Evolutionary conservation across 1,284 basidiomycete species (phyloP).

Genomic region (Gymnopus androsaceus): DNA sequence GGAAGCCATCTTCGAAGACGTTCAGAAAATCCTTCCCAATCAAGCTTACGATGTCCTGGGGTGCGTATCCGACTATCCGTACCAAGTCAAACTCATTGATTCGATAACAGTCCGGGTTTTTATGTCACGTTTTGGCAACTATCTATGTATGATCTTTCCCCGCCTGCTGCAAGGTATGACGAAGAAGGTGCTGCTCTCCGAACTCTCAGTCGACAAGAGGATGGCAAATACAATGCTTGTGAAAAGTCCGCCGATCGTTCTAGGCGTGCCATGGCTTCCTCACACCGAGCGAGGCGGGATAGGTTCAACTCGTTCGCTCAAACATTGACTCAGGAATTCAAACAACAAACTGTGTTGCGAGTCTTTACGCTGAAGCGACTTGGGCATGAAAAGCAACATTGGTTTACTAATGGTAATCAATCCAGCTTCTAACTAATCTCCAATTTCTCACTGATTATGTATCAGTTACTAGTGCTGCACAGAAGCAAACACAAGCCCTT

Average conservation of each 20-base stretch:
- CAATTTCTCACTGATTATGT: constrained; percentile 19
- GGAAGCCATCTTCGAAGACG: constrained; percentile 65
- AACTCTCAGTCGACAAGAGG: constrained; percentile 62
- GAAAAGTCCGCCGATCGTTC: constrained; percentile 66
- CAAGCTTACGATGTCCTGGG: constrained; percentile 69
- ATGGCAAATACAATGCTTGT: constrained; percentile 54
- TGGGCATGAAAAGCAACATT: constrained; percentile 79
- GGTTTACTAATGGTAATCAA: constrained; percentile 80
- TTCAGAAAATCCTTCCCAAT: constrained; percentile 67
- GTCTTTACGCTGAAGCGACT: constrained; percentile 78
- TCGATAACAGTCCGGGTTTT: constrained; percentile 71
- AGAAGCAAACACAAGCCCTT: constrained; percentile 41
- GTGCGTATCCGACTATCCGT: constrained; percentile 41
- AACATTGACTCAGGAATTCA: constrained; percentile 66
- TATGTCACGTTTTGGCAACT: constrained; percentile 96
- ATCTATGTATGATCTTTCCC: constrained; percentile 82
- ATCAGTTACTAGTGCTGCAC: constrained; percentile 33
- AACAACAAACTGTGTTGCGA: constrained; percentile 73
- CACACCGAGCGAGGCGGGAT: constrained; percentile 63
- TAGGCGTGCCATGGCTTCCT: constrained; percentile 52
- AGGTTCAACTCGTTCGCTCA: constrained; percentile 59
- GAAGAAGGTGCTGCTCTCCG: constrained; percentile 65
- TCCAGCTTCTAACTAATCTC: constrained; percentile 1
- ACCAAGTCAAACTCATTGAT: neutral
- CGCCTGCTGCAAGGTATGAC: constrained; percentile 69